Evolutionary conservation across 352 stramenopile genomes (phyloP).

Genomic region (Lagenidium sp.): DNA sequence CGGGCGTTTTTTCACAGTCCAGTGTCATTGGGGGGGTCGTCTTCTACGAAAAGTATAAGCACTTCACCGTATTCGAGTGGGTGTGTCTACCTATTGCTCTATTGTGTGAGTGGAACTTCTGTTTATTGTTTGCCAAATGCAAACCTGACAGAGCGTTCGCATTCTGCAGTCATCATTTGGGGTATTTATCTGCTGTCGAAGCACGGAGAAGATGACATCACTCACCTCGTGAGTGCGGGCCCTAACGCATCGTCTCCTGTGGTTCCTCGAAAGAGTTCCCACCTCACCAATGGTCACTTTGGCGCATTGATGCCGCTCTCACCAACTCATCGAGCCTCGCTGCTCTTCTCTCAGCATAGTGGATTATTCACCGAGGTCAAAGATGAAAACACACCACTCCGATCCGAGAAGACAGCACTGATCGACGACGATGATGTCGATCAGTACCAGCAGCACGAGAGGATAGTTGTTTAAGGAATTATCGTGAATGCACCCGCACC

Average conservation of each 20-base stretch:
- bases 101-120: constrained; percentile 33
- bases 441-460: constrained; percentile 12
- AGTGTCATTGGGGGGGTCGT: constrained; percentile 78
- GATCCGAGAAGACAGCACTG: constrained; percentile 17
- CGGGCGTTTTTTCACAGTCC: constrained; percentile 28
- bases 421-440: constrained; percentile 15
- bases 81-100: constrained; percentile 70
- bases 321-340: constrained; percentile 32
- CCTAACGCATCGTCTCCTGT: constrained; percentile 16
- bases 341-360: constrained; percentile 28
- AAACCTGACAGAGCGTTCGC: background rate
- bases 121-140: no score
- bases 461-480: constrained; percentile 19
- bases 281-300: constrained; percentile 64
- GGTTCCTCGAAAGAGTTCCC: constrained; percentile 20
- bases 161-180: constrained; percentile 59
- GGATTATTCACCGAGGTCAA: constrained; percentile 29
- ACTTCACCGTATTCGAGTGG: constrained; percentile 74
- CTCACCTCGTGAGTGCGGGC: constrained; percentile 15
- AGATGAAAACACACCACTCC: constrained; percentile 35
- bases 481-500: no score
- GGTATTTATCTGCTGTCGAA: constrained; percentile 81
- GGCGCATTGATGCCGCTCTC: constrained; percentile 76
- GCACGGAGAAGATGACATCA: constrained; percentile 45
- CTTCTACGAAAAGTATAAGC: constrained; percentile 81